These are phyloP conservation scores for Nasturtium officinale DNA, from an alignment of 345 rosid species.

Conservation along the genomic window DNA sequence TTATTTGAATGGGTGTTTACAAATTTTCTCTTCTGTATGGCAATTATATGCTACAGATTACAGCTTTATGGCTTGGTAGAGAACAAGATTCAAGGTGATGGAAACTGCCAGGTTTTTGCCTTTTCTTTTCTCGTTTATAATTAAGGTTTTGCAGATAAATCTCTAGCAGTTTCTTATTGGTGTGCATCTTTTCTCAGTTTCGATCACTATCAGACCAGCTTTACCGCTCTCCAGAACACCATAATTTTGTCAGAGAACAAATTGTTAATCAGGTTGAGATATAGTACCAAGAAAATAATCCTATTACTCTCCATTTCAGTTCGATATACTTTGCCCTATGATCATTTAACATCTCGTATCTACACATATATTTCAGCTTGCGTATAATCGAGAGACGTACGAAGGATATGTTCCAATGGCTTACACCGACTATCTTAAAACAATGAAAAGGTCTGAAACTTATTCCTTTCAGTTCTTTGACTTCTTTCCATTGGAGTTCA, in stretches of 20 bases:
- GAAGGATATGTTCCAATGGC: constrained; percentile 79
- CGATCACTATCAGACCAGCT: constrained; percentile 89
- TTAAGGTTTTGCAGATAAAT: constrained; percentile 8
- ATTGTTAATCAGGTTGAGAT: constrained; percentile 66
- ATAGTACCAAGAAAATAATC: constrained; percentile 13
- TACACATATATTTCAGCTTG: constrained; percentile 30
- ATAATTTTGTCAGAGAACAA: constrained; percentile 70
- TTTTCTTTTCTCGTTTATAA: background rate
- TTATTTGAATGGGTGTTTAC: constrained; percentile 4
- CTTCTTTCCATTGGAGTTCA: background rate
- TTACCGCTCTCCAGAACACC: constrained; percentile 76
- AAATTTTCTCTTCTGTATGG: background rate
- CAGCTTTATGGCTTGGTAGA: constrained; percentile 69
- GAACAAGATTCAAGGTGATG: constrained; percentile 69
- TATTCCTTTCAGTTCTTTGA: background rate
- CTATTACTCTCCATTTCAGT: background rate
- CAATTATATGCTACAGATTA: constrained; percentile 45
- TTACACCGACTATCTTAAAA: constrained; percentile 63
- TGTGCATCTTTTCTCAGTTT: constrained; percentile 52
- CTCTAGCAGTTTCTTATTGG: constrained; percentile 11
- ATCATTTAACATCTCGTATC: background rate
- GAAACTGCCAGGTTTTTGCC: constrained; percentile 64
- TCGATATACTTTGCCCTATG: background rate
- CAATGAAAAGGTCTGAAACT: constrained; percentile 58
- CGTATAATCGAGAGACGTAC: constrained; percentile 53